phyloP scores from a whole-genome alignment of 805 yeast species.

The Wilhelminamyces savonicus region DNA sequence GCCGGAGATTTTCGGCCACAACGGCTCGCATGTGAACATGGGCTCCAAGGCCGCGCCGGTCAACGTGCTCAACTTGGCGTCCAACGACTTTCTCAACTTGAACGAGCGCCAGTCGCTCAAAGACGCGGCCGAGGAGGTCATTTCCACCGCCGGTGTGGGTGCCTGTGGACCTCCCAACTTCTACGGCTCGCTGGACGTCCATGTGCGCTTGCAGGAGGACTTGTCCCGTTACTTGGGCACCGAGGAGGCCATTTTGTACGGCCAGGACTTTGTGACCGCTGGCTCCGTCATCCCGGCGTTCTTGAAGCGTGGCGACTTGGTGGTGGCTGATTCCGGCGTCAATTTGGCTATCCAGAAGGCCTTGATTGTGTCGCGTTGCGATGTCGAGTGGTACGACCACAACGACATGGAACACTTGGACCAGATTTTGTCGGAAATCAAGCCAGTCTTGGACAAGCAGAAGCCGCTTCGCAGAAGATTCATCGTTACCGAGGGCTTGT shows the following conservation, averaged over 20 bases:
- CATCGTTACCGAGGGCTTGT: constrained; percentile 87
- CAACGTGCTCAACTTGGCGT: constrained; percentile 57
- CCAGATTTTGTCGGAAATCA: constrained; percentile 53
- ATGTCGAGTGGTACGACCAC: constrained; percentile 78
- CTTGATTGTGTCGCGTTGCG: constrained; percentile 76
- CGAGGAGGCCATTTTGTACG: constrained; percentile 77
- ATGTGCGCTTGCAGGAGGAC: constrained; percentile 69
- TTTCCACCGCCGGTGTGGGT: constrained; percentile 82
- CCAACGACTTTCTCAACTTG: constrained; percentile 66
- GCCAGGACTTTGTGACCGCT: constrained; percentile 86
- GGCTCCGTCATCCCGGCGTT: constrained; percentile 90
- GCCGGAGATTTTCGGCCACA: constrained; percentile 58
- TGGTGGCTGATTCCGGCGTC: constrained; percentile 79
- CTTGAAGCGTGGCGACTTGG: constrained; percentile 89
- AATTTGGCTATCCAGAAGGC: constrained; percentile 83
- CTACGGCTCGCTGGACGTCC: constrained; percentile 92
- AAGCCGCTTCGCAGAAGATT: constrained; percentile 83
- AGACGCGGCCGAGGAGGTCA: constrained; percentile 48
- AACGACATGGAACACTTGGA: constrained; percentile 84
- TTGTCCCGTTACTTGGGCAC: constrained; percentile 71
- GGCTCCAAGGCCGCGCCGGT: constrained; percentile 10
- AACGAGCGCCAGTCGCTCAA: constrained; percentile 42
- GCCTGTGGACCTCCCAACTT: constrained; percentile 98
- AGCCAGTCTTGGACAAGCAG: constrained; percentile 55
- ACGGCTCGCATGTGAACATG: constrained; percentile 34